These are phyloP conservation scores for Lolium perenne DNA, from an alignment of 176 grass and related monocot species.

Conservation along the genomic window DNA sequence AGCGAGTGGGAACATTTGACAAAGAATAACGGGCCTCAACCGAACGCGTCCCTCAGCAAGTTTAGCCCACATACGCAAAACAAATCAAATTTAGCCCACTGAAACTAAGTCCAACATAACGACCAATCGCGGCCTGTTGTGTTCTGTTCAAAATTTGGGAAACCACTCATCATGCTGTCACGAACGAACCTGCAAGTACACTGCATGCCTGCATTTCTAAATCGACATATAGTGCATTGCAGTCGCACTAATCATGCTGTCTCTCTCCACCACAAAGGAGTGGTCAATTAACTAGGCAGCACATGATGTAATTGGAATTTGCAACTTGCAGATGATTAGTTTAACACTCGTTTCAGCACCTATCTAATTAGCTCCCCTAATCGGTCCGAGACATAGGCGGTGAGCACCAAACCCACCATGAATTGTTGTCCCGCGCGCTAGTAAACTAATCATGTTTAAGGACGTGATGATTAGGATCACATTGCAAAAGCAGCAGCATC, in stretches of 20 bases:
- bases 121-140: background rate
- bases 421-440: background rate
- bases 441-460: background rate
- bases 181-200: background rate
- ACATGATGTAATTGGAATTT: background rate
- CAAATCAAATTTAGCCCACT: background rate
- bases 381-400: background rate
- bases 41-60: no score
- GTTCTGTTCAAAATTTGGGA: background rate
- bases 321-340: constrained; percentile 14
- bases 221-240: background rate
- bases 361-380: background rate
- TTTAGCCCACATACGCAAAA: no score
- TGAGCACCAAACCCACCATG: constrained; percentile 41
- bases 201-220: background rate
- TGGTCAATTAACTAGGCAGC: background rate
- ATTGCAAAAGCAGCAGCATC: constrained; percentile 14
- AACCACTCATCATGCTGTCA: constrained; percentile 3
- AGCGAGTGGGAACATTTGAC: no score
- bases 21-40: no score
- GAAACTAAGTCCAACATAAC: background rate
- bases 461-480: constrained; percentile 16
- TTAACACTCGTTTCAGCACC: background rate
- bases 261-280: background rate
- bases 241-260: constrained; percentile 21